Conservation (phyloP, 805 yeast genomes). For the Komagataella pseudopastoris region DNA sequence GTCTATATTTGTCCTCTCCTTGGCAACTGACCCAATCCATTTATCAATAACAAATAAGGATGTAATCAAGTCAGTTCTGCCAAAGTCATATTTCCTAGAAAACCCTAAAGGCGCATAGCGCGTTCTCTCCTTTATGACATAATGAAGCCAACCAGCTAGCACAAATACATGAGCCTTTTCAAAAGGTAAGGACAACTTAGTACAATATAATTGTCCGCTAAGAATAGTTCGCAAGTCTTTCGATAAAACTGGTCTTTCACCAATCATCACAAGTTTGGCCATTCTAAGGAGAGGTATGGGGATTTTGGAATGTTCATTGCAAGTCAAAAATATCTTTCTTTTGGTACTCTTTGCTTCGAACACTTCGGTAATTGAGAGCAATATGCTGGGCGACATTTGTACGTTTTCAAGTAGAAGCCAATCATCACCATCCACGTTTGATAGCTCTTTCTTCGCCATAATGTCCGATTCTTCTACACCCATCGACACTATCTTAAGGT, state of each 20-base stretch:
- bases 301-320: conserved; percentile 30
- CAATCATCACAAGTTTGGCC: conserved; percentile 45
- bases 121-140: conserved; percentile 42
- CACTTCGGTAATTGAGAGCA: background rate
- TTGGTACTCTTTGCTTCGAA: background rate
- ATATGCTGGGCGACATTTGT: conserved; percentile 29
- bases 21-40: conserved; percentile 12
- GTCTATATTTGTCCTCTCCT: conserved; percentile 21
- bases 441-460: conserved; percentile 40
- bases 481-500: conserved; percentile 41
- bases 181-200: conserved; percentile 16
- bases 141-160: conserved; percentile 58
- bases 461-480: conserved; percentile 59
- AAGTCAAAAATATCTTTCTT: conserved; percentile 47
- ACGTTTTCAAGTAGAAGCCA: conserved; percentile 79
- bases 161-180: conserved; percentile 36
- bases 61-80: conserved; percentile 52
- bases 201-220: background rate
- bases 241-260: conserved; percentile 33
- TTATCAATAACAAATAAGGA: conserved; percentile 30
- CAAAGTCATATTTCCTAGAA: conserved; percentile 48
- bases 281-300: conserved; percentile 44
- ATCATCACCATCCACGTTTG: conserved; percentile 30
- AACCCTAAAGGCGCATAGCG: conserved; percentile 56
- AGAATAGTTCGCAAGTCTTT: background rate